A percentile compares a stretch with the other conserved stretches of the same genome.
phyloP scores from a whole-genome alignment of 306 rosid species.

The Fragaria vesca region DNA sequence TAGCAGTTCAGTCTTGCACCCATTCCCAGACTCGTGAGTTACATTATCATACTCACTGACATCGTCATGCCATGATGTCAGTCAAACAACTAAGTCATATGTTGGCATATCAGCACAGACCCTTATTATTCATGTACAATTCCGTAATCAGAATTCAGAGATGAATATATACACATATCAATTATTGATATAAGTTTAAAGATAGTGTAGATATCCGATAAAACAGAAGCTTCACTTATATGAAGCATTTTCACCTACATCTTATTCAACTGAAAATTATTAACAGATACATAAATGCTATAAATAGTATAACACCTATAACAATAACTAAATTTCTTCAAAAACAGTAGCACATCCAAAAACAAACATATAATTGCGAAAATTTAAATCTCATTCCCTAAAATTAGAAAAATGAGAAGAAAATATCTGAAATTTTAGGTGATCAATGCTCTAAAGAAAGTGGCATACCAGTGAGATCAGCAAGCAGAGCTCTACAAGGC shows the following conservation, averaged over 20 bases:
- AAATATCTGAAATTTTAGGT: background rate
- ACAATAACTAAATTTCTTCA: background rate
- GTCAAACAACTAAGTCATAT: background rate
- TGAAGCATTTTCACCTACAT: background rate
- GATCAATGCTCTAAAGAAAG: background rate
- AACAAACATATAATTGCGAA: background rate
- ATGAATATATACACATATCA: background rate
- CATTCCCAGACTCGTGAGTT: background rate
- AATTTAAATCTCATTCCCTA: background rate
- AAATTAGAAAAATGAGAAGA: background rate
- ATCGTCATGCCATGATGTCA: background rate
- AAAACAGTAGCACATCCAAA: background rate
- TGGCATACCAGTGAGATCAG: slow-evolving; percentile 77
- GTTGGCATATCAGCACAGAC: background rate
- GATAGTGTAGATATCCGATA: background rate
- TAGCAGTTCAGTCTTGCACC: background rate
- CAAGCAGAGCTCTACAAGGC: slow-evolving; percentile 87
- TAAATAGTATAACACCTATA: background rate
- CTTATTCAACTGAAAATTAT: background rate
- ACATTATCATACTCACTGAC: background rate
- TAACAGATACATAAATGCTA: background rate
- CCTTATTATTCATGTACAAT: background rate
- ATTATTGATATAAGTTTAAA: background rate
- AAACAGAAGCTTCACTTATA: background rate
- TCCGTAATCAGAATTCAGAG: background rate